These are phyloP conservation scores for Pythium angustatum DNA, from an alignment of 352 stramenopile species.

Conservation along the genomic window DNA sequence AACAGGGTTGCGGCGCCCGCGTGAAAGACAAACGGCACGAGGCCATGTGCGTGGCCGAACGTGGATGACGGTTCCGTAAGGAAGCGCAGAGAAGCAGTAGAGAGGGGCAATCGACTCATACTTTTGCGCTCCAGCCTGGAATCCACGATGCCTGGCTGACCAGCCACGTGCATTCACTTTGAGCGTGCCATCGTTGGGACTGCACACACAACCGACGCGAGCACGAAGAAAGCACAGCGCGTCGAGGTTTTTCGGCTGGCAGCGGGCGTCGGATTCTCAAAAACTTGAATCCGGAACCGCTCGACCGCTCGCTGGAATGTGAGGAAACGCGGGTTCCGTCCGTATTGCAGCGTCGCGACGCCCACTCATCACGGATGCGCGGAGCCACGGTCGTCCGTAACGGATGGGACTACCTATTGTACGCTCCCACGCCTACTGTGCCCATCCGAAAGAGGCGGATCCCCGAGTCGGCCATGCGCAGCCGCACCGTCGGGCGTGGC, in stretches of 20 bases:
- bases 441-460: no score
- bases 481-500: no score
- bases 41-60: no score
- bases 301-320: not conserved
- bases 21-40: no score
- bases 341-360: no score
- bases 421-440: no score
- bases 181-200: not conserved
- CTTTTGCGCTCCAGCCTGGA: not conserved
- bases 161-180: not conserved
- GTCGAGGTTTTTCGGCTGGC: slow-evolving; percentile 7
- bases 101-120: not conserved
- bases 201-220: not conserved
- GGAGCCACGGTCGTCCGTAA: no score
- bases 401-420: no score
- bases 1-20: no score
- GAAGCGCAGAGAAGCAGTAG: not conserved
- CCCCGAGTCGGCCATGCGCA: no score
- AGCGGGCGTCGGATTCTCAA: not conserved
- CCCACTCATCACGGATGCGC: not conserved
- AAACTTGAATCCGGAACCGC: slow-evolving; percentile 6
- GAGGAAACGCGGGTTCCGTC: not conserved
- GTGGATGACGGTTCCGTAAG: no score
- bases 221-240: slow-evolving; percentile 3
- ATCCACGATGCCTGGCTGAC: not conserved